Percentiles rank a stretch among this genome's conserved stretches.
These are phyloP conservation scores for Trametes versicolor DNA, from an alignment of 1,284 basidiomycete species.

Conservation along the genomic window DNA sequence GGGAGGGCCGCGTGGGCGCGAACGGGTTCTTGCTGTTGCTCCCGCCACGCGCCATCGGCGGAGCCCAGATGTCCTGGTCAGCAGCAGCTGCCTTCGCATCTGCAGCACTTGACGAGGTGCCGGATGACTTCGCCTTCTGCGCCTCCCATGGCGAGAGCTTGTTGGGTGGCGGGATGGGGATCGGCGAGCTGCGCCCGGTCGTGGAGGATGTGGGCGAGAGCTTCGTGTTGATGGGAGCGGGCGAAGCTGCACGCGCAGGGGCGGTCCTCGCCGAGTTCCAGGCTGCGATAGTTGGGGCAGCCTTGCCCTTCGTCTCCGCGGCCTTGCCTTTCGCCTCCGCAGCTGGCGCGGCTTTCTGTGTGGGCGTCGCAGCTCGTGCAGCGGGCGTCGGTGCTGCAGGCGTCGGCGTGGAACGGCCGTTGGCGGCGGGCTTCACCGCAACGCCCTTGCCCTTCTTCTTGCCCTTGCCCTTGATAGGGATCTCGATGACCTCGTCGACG, in stretches of 20 bases:
- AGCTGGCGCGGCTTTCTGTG: slow-evolving; percentile 12
- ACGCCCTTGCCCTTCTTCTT: slow-evolving; percentile 33
- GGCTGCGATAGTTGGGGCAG: slow-evolving; percentile 8
- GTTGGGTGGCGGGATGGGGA: slow-evolving; percentile 15
- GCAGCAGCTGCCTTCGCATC: slow-evolving; percentile 19
- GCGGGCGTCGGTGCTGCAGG: slow-evolving; percentile 15
- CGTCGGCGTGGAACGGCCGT: slow-evolving; percentile 30
- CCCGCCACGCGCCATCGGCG: slow-evolving; percentile 21
- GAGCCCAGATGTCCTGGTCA: slow-evolving; percentile 28
- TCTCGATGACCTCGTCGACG: slow-evolving; percentile 33
- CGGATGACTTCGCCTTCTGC: slow-evolving; percentile 17
- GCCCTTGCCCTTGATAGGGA: slow-evolving; percentile 29
- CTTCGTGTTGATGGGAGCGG: slow-evolving; percentile 30
- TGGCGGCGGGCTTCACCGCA: slow-evolving; percentile 13
- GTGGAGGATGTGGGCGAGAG: slow-evolving; percentile 6
- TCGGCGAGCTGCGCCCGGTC: slow-evolving; percentile 19
- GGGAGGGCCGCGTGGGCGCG: slow-evolving; percentile 30
- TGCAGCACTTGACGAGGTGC: slow-evolving; percentile 5
- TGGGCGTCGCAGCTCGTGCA: slow-evolving; percentile 13
- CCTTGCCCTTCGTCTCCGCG: slow-evolving; percentile 23
- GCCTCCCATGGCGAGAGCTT: slow-evolving; percentile 23
- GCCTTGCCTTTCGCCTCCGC: slow-evolving; percentile 23
- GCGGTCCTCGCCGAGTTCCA: slow-evolving; percentile 15
- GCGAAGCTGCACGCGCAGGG: slow-evolving; percentile 21
- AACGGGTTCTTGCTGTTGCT: slow-evolving; percentile 29